These are phyloP conservation scores for Apiotrichum akiyoshidainum DNA, from an alignment of 1,284 basidiomycete species.

Conservation along the genomic window DNA sequence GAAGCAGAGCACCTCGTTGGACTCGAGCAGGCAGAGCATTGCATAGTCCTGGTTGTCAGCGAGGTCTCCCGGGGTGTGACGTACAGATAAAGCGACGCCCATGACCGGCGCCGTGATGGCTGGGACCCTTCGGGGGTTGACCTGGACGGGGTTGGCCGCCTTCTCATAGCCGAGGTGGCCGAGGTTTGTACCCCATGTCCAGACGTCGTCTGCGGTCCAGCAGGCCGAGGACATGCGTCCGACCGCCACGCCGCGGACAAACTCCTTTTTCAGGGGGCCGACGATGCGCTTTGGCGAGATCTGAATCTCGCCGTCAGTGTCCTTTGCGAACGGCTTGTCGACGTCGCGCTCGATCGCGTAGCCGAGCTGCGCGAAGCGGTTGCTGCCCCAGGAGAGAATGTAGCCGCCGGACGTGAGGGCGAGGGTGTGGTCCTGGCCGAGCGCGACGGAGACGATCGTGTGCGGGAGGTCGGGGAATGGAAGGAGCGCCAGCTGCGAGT, in stretches of 20 bases:
- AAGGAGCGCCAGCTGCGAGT: slow-evolving; percentile 71
- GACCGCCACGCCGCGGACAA: slow-evolving; percentile 77
- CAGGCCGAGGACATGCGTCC: slow-evolving; percentile 84
- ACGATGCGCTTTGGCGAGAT: slow-evolving; percentile 69
- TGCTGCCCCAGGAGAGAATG: slow-evolving; percentile 86
- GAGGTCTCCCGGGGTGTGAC: no score
- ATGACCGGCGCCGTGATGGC: slow-evolving; percentile 68
- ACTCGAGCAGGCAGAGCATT: slow-evolving; percentile 72
- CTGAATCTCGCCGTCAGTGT: slow-evolving; percentile 63
- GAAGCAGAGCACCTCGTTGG: slow-evolving; percentile 75
- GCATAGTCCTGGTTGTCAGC: slow-evolving; percentile 61
- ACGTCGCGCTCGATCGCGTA: slow-evolving; percentile 66
- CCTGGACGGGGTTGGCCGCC: slow-evolving; percentile 69
- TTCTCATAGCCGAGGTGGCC: slow-evolving; percentile 90
- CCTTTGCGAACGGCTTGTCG: slow-evolving; percentile 38
- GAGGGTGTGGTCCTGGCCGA: slow-evolving; percentile 92
- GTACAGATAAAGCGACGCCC: slow-evolving; percentile 67
- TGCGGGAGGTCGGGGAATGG: slow-evolving; percentile 63
- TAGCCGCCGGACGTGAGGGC: slow-evolving; percentile 76
- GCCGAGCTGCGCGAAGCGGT: slow-evolving; percentile 82
- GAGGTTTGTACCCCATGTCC: slow-evolving; percentile 92
- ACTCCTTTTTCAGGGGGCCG: slow-evolving; percentile 74
- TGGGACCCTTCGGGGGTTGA: slow-evolving; percentile 77
- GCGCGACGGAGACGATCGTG: slow-evolving; percentile 63
- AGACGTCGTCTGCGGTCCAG: slow-evolving; percentile 79